Evolutionary conservation across 2,329 filamentous ascomycete genomes (phyloP).

Genomic region (Aspergillus vadensis): DNA sequence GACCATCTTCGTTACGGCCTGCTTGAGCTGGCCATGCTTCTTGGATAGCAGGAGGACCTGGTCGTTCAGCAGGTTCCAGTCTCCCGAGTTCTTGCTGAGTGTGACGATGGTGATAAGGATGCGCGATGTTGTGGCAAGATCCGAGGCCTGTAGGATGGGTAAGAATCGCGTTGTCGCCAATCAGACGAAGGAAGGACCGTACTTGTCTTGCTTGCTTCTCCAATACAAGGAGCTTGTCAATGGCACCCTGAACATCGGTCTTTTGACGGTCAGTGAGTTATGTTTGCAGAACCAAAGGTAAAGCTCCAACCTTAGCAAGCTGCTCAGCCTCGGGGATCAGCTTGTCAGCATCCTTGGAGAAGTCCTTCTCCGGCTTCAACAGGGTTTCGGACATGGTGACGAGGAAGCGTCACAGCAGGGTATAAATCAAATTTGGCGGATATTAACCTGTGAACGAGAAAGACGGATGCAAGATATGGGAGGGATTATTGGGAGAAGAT

Average conservation of each 20-base stretch:
- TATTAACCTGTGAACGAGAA: constrained; percentile 11
- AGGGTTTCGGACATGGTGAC: constrained; percentile 76
- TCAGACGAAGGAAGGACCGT: constrained; percentile 15
- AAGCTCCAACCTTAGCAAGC: constrained; percentile 73
- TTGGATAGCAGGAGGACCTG: constrained; percentile 95
- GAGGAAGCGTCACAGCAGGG: constrained; percentile 21
- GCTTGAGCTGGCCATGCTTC: constrained; percentile 99
- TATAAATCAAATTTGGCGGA: background rate
- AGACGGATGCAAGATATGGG: constrained; percentile 11
- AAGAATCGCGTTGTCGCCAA: constrained; percentile 11
- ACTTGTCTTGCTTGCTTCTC: constrained; percentile 99
- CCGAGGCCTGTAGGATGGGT: constrained; percentile 69
- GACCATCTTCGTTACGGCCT: constrained; percentile 98
- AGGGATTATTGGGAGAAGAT: background rate
- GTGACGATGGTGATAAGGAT: constrained; percentile 86
- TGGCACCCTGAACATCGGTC: constrained; percentile 75
- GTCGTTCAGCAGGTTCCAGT: constrained; percentile 95
- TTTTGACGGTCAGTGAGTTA: constrained; percentile 29
- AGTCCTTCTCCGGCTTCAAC: constrained; percentile 97
- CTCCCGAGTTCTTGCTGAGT: constrained; percentile 86
- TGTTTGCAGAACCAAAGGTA: background rate
- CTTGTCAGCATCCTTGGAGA: constrained; percentile 91
- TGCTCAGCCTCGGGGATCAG: constrained; percentile 87
- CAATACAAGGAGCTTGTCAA: constrained; percentile 87
- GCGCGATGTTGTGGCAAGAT: constrained; percentile 91